These are phyloP conservation scores for Pecoramyces ruminantium DNA, from an alignment of 192 early-diverging fungal genomes.

Conservation along the genomic window DNA sequence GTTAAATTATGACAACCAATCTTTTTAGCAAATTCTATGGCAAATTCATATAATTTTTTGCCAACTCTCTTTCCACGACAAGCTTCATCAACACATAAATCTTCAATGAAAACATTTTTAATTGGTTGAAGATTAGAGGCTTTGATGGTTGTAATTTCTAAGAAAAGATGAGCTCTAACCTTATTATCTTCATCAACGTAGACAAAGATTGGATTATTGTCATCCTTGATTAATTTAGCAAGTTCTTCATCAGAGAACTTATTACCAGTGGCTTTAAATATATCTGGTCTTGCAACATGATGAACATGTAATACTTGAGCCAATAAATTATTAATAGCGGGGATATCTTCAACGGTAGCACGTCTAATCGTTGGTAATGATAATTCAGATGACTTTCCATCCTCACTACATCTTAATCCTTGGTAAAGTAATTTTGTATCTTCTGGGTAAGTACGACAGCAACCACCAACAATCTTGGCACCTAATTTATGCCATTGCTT, in stretches of 20 bases:
- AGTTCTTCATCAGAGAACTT: not conserved
- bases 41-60: not conserved
- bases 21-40: not conserved
- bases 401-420: not conserved
- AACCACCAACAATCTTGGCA: slow-evolving; percentile 32
- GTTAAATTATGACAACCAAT: not conserved
- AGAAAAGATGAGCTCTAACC: not conserved
- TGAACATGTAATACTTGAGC: not conserved
- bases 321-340: not conserved
- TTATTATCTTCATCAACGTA: not conserved
- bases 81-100: not conserved
- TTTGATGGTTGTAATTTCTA: not conserved
- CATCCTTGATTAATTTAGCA: not conserved
- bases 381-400: not conserved
- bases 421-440: slow-evolving; percentile 11
- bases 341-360: not conserved
- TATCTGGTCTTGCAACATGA: not conserved
- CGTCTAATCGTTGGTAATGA: not conserved
- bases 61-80: not conserved
- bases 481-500: slow-evolving; percentile 16
- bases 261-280: not conserved
- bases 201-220: not conserved
- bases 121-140: not conserved
- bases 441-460: slow-evolving; percentile 33
- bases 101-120: not conserved